Percentiles rank a stretch among this genome's conserved stretches.
These are phyloP conservation scores for Malus hybrid DNA, from an alignment of 331 rosid species.

Conservation along the genomic window DNA sequence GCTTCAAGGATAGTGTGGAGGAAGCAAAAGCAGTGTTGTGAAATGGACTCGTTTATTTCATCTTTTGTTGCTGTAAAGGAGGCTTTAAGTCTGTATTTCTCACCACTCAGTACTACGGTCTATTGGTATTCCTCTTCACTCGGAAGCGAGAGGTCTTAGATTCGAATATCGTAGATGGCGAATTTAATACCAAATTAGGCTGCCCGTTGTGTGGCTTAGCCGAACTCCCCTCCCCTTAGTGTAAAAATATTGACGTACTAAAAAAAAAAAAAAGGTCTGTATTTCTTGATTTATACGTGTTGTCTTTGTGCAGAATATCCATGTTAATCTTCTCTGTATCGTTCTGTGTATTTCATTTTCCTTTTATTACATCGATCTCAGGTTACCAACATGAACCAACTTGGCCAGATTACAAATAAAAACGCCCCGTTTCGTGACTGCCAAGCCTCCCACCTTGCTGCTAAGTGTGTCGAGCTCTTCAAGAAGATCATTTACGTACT, in stretches of 20 bases:
- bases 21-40: neutral
- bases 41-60: neutral
- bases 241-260: too few species aligned
- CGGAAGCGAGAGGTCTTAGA: too few species aligned
- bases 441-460: constrained; percentile 20
- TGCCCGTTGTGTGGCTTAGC: too few species aligned
- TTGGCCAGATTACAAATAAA: constrained; percentile 9
- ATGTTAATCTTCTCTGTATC: too few species aligned
- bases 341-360: neutral
- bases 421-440: constrained; percentile 22
- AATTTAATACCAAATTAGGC: too few species aligned
- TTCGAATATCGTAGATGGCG: too few species aligned
- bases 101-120: too few species aligned
- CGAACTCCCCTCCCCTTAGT: too few species aligned
- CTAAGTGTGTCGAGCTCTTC: neutral
- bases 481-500: constrained; percentile 15
- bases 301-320: too few species aligned
- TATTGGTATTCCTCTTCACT: too few species aligned
- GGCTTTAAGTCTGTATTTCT: neutral
- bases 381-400: constrained; percentile 27
- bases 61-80: neutral
- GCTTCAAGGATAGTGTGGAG: neutral
- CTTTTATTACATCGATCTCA: constrained; percentile 6
- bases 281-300: too few species aligned
- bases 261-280: too few species aligned